Base-by-base conservation (phyloP, 2,329 filamentous ascomycete species). In the Trichoderma sp. region DNA sequence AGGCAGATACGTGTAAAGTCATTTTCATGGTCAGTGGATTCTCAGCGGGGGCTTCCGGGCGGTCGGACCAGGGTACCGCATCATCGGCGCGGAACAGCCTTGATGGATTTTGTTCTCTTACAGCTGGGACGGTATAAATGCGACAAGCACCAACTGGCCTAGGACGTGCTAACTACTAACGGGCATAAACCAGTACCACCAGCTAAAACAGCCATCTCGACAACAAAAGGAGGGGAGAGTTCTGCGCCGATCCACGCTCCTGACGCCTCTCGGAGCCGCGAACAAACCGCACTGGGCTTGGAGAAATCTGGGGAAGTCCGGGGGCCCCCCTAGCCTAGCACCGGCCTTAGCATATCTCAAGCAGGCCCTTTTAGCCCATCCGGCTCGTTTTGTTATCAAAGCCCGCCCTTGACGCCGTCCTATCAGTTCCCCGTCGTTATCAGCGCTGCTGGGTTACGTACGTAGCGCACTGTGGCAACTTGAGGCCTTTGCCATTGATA, bases 271-370 rank as follows among this genome's bases (percentile, higher is more conserved):
- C 43, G 61, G 51, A 37, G 61, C 49, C 55, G 34, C 54, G 46
- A 59, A 24, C 16, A 43, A 10, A 32, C 58, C 8, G 16, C 59
- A 5, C 43, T 52, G 39, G 37, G 28, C 43, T 32, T 43, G 58
- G 46, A 56, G 64, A 66, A 66, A 68, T 68, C 66, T 68, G 66
- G 66, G 66, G 66, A 68, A 68, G 66, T 56, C 66, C 58, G 66
- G 66, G 66, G 59, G 56, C 55, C 16, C 16, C 66, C 58, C 59
- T 63, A 59, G 58, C 51, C 34, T 55, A 60, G 63, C 63, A 63
- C 59, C 59, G 37, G 64, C 14, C 34, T 52, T 58, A 43, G 55
- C 59, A 54, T 61, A 51, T 59, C 56, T 67, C 49, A 56, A 56
- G 49, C 37, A 55, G 43, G 37, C 30, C n/a, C 30, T 21, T 21